Evolutionary conservation across 805 yeast species (phyloP), one percentile per base, ranked within the genome.

Genomic region (Candida silvicultrix): DNA sequence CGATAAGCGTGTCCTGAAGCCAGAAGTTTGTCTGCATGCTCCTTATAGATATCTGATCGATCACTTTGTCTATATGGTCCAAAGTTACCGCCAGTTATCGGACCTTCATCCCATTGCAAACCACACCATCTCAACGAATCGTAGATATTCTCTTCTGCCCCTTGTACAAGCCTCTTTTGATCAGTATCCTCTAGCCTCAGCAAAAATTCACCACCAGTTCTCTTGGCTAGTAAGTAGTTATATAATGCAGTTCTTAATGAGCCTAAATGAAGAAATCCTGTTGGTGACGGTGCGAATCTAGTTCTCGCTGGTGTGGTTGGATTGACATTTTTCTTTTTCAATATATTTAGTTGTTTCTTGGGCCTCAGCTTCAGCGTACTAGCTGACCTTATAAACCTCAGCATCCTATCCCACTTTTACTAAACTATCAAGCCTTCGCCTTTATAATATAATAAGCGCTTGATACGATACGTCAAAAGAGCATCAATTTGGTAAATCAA

Each of bases 221-320:
- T 72, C 55, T 71, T 79, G 0, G 99, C 98, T 15, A 87, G 66
- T 16, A 94, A 64, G 57, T 82, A 94, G 63, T 94, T 94, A 66
- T 89, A 94, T 18, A 94, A 65, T 0, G 98, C 98, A 0, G 99
- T 94, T 62, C 99, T 69, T 40, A 94, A 61, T 0, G 97, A 90
- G 0, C 99, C 99, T 48, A 94, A 62, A 62, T 94, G 99, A n/a
- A 94, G 70, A 50, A 78, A 78, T 0, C 99, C 99, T 0, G 99
- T 94, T 1, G 99, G 99, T 2, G 97, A 89, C 0, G 99, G 99
- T 0, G 99, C 99, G 65, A 94, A 94, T 52, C 99, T 68, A 1
- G 98, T 87, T 52, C 97, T 66, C 0, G 81, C 95, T 0, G 94
- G 89, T 0, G 49, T 32, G 1, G 47, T 52, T 1, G 81, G 79